Evolutionary conservation across 371 early-diverging fungal genomes (phyloP).

Genomic region (Mortierella sp.): DNA sequence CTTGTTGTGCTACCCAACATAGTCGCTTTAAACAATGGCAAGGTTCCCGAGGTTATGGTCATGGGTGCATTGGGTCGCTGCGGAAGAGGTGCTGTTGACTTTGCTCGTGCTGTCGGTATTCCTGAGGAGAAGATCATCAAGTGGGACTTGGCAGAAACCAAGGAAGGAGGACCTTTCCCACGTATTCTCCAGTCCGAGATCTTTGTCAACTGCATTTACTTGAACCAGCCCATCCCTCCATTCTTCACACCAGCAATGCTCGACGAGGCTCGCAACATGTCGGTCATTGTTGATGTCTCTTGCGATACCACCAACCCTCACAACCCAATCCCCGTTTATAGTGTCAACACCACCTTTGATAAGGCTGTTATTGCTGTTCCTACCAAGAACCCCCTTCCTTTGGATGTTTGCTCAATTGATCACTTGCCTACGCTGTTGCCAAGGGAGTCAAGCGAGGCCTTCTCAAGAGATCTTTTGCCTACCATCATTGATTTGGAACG

Average conservation of each 20-base stretch:
- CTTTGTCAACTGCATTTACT: conserved; percentile 98
- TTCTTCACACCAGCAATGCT: conserved; percentile 89
- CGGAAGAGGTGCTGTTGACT: conserved; percentile 91
- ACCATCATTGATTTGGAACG: conserved; percentile 78
- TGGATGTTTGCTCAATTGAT: conserved; percentile 96
- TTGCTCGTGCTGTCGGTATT: conserved; percentile 87
- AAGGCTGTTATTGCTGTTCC: conserved; percentile 84
- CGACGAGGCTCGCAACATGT: conserved; percentile 77
- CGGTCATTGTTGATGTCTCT: conserved; percentile 93
- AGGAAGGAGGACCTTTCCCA: conserved; percentile 92
- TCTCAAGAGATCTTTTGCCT: conserved; percentile 88
- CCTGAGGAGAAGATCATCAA: conserved; percentile 89
- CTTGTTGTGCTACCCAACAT: conserved; percentile 1
- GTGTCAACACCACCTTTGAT: conserved; percentile 92
- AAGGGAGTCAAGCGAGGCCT: conserved; percentile 91
- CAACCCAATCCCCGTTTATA: conserved; percentile 97
- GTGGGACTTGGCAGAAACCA: conserved; percentile 98
- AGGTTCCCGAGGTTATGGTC: conserved; percentile 90
- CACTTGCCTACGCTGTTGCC: conserved; percentile 96
- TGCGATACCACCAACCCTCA: conserved; percentile 98
- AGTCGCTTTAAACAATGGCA: conserved; percentile 65
- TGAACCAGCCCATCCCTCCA: conserved; percentile 91
- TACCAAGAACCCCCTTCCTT: conserved; percentile 69
- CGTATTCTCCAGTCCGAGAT: conserved; percentile 91
- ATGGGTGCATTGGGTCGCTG: conserved; percentile 98